These are phyloP conservation scores for Ehretia macrophylla DNA, from an alignment of 257 asterid species.

Conservation along the genomic window DNA sequence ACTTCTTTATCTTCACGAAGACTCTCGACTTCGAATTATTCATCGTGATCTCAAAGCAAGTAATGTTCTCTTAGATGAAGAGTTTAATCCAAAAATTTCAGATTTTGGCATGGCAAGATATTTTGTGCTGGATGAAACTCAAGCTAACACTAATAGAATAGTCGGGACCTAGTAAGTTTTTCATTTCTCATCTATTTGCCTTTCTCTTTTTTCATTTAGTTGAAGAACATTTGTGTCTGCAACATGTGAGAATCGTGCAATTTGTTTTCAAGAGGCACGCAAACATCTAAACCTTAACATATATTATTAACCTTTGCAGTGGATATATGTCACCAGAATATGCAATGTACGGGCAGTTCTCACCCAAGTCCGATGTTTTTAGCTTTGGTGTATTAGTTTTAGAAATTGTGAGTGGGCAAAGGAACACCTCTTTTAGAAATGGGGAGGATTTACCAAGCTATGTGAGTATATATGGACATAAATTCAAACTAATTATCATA, in stretches of 20 bases:
- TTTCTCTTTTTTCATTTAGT: not conserved
- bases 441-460: conserved; percentile 26
- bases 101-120: not conserved
- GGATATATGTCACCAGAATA: conserved; percentile 51
- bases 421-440: conserved; percentile 6
- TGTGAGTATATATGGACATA: conserved; percentile 26
- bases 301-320: not conserved
- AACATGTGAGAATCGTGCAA: too few species aligned
- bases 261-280: too few species aligned
- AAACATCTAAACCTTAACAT: not conserved
- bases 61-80: not conserved
- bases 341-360: conserved; percentile 28
- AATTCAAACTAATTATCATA: not conserved
- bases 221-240: too few species aligned
- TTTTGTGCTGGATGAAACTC: conserved; percentile 25
- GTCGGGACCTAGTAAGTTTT: conserved; percentile 50
- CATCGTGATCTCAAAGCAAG: not conserved
- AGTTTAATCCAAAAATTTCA: not conserved
- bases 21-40: not conserved
- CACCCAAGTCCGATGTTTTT: conserved; percentile 43
- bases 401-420: conserved; percentile 40
- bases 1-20: too few species aligned
- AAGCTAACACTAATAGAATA: conserved; percentile 26
- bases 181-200: not conserved
- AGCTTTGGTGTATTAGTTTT: conserved; percentile 45